Conservation (phyloP, 2,329 filamentous ascomycete species). For the Lecanicillium sp. region DNA sequence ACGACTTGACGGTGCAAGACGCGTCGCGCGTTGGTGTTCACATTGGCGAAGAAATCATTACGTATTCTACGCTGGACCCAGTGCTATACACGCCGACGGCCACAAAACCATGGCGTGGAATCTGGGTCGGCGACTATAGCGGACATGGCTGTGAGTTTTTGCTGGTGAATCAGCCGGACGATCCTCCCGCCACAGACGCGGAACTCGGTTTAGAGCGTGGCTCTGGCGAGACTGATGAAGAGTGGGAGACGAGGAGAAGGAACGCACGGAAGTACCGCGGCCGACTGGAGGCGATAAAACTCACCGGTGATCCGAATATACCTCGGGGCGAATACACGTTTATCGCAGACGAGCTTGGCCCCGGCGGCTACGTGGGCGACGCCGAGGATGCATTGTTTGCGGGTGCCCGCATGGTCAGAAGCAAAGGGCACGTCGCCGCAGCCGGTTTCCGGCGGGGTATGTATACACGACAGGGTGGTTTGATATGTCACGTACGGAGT, state of each 20-base stretch:
- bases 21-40: slow-evolving; percentile 34
- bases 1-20: slow-evolving; percentile 18
- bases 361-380: slow-evolving; percentile 55
- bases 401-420: slow-evolving; percentile 68
- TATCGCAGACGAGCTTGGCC: slow-evolving; percentile 69
- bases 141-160: slow-evolving; percentile 87
- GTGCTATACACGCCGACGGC: slow-evolving; percentile 72
- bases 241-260: slow-evolving; percentile 39
- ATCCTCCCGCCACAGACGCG: slow-evolving; percentile 33
- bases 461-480: slow-evolving; percentile 22
- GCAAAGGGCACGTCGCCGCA: slow-evolving; percentile 71
- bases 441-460: slow-evolving; percentile 66
- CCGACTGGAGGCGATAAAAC: slow-evolving; percentile 74
- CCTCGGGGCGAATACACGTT: slow-evolving; percentile 83
- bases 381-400: slow-evolving; percentile 62
- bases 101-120: slow-evolving; percentile 77
- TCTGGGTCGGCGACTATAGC: slow-evolving; percentile 89
- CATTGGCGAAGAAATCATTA: slow-evolving; percentile 52
- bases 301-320: slow-evolving; percentile 88
- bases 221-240: slow-evolving; percentile 38
- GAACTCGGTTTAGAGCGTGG: slow-evolving; percentile 34
- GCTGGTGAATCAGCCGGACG: slow-evolving; percentile 66
- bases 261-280: slow-evolving; percentile 54
- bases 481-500: slow-evolving; percentile 8
- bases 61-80: slow-evolving; percentile 66